phyloP scores from a whole-genome alignment of 352 stramenopile species.

The Phytophthora capsici region DNA sequence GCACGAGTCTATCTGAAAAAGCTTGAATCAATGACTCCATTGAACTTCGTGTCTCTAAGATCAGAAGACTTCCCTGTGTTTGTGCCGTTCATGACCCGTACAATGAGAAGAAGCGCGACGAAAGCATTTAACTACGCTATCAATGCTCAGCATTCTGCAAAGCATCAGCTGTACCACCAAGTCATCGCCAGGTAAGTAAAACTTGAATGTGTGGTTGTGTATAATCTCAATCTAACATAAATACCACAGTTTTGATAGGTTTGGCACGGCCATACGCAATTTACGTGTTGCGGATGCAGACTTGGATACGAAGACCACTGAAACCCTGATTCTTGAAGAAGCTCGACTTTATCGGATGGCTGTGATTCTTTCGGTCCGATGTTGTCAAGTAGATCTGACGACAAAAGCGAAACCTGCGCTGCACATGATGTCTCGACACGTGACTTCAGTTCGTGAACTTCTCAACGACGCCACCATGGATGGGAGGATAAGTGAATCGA shows the following conservation, averaged over 20 bases:
- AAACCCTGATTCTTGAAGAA: slow-evolving; percentile 49
- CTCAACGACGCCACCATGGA: slow-evolving; percentile 50
- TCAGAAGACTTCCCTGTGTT: slow-evolving; percentile 17
- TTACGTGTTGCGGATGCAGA: slow-evolving; percentile 19
- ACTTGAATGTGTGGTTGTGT: neutral
- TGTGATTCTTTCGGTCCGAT: slow-evolving; percentile 37
- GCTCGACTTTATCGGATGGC: slow-evolving; percentile 53
- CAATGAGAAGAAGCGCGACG: slow-evolving; percentile 46
- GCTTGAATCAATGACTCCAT: slow-evolving; percentile 29
- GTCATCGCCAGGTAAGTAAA: slow-evolving; percentile 46
- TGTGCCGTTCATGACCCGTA: slow-evolving; percentile 45
- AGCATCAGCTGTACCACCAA: slow-evolving; percentile 39
- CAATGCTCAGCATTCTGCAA: slow-evolving; percentile 22
- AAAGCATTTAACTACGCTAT: slow-evolving; percentile 56
- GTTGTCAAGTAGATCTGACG: slow-evolving; percentile 5
- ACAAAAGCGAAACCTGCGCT: slow-evolving; percentile 5
- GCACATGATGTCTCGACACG: slow-evolving; percentile 31
- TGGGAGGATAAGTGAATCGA: slow-evolving; percentile 23
- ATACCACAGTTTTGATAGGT: slow-evolving; percentile 37
- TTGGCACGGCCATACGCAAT: slow-evolving; percentile 31
- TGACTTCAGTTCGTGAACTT: slow-evolving; percentile 38
- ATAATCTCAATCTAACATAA: slow-evolving; percentile 26
- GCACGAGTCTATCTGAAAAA: slow-evolving; percentile 49
- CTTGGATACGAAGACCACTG: slow-evolving; percentile 22
- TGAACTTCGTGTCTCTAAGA: slow-evolving; percentile 13